Percentiles rank a stretch among this genome's conserved stretches.
Evolutionary conservation across 2,329 filamentous ascomycete species (phyloP).

Genomic region (Rhynchosporium agropyri): DNA sequence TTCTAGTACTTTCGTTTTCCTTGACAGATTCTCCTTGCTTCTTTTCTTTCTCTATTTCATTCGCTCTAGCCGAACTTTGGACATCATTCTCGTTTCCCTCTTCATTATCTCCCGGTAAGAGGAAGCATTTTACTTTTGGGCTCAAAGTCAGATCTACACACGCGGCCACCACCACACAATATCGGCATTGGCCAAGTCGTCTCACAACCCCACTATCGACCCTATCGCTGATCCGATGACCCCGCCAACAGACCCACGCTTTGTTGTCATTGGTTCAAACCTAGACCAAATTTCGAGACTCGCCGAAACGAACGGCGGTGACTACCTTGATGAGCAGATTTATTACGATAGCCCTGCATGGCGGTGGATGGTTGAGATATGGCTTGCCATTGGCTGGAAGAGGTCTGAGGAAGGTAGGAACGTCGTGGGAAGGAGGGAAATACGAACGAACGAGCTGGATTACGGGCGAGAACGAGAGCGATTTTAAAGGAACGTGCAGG

Average conservation of each 20-base stretch:
- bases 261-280: slow-evolving; percentile 3
- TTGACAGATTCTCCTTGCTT: no score
- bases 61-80: background rate
- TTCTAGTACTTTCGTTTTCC: no score
- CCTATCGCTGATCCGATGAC: slow-evolving; percentile 22
- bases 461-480: background rate
- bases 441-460: background rate
- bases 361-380: background rate
- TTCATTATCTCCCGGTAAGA: background rate
- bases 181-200: slow-evolving; percentile 7
- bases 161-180: background rate
- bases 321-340: slow-evolving; percentile 16
- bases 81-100: background rate
- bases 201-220: slow-evolving; percentile 20
- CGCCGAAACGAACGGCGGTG: slow-evolving; percentile 17
- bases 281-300: background rate
- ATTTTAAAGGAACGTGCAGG: background rate
- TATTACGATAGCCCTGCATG: background rate
- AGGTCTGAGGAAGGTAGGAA: background rate
- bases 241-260: slow-evolving; percentile 10
- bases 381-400: background rate
- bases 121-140: no score
- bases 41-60: background rate
- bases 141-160: background rate
- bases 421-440: background rate